Base-by-base conservation (phyloP, 1,284 basidiomycete genomes). In the Apiotrichum sp. region DNA sequence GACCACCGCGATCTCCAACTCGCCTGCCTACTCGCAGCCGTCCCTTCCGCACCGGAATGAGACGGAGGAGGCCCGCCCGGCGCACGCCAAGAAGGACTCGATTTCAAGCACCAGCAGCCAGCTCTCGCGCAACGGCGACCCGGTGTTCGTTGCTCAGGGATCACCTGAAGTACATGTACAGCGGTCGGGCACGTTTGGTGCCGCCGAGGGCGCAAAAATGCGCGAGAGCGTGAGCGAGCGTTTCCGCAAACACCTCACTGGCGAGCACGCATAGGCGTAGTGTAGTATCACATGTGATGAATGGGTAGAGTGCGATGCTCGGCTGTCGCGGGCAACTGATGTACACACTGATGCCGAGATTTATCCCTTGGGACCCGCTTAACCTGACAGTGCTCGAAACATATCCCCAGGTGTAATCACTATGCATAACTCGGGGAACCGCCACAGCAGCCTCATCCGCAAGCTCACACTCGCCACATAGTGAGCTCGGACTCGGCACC, bases 171-270 rank as follows among this genome's bases (percentile, higher is more conserved):
- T 58, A 10, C 8, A 9, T n/a, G 40, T 36, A 6, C 32, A 46
- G 47, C 56, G 59, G 33, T 50, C 22, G 32, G 59, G 59, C 9
- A 61, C 59, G 36, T 61, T 61, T 48, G 59, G 59, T 5, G 48
- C 54, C 2, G 56, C 46, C 13, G 48, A 55, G 22, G 56, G 56
- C 22, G 52, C 52, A 11, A 38, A 36, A 14, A 36, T 55, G 48
- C 55, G 59, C 31, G 59, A 50, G 29, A 58, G 56, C 45, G 56
- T 61, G n/a, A 61, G 59, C 42, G 59, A 61, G 56, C 56, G 59
- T 3, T 61, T 61, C 46, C 44, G 59, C 22, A 56, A 61, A 38
- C 59, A 61, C 35, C 54, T 61, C 4, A 56, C 40, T 8, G 59
- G 59, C 4, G 56, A 53, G 39, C 38, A 50, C 9, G 47, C 35